Evolutionary conservation across 2,329 filamentous ascomycete species (phyloP).

Genomic region (Zymoseptoria crescenta): DNA sequence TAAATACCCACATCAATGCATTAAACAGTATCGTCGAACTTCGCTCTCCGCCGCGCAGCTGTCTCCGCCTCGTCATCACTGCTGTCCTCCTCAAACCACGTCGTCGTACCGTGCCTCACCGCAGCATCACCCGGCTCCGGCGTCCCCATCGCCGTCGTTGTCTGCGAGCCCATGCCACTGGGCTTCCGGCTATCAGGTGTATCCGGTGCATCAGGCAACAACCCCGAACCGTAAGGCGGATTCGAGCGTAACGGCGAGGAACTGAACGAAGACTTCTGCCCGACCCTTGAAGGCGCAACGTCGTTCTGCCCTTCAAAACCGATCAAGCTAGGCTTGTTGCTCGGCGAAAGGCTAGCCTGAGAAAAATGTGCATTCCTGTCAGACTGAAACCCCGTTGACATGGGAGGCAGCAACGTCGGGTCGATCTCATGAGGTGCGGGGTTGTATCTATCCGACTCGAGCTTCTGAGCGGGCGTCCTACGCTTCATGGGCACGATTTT

Average conservation of each 20-base stretch:
- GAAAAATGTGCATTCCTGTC: background rate
- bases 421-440: background rate
- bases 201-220: slow-evolving; percentile 3
- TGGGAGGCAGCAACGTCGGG: background rate
- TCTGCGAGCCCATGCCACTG: background rate
- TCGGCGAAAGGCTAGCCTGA: background rate
- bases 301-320: background rate
- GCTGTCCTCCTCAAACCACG: slow-evolving; percentile 10
- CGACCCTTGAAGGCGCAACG: background rate
- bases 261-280: background rate
- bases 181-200: background rate
- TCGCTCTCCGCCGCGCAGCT: background rate
- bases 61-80: slow-evolving; percentile 1
- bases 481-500: slow-evolving; percentile 11
- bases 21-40: background rate
- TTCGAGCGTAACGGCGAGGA: background rate
- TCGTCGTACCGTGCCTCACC: slow-evolving; percentile 13
- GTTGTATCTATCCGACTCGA: slow-evolving; percentile 8
- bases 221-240: background rate
- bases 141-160: background rate
- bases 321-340: background rate
- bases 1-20: background rate
- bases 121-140: slow-evolving; percentile 12
- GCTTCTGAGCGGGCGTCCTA: slow-evolving; percentile 10
- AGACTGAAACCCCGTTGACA: background rate